Conservation (phyloP, 1,284 basidiomycete species). For the Cryptococcus wingfieldii region DNA sequence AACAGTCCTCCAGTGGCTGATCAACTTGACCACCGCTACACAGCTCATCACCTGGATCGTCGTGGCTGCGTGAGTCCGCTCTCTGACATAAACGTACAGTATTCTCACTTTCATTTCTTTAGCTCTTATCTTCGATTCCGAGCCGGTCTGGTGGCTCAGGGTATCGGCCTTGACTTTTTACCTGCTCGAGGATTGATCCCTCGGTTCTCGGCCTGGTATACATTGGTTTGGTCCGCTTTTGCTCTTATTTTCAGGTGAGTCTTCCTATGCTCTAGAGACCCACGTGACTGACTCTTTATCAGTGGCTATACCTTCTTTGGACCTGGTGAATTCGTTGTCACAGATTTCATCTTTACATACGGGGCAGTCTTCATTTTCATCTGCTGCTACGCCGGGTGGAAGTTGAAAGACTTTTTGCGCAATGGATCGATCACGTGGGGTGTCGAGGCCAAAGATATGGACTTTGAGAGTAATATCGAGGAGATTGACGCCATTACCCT, state of each 20-base stretch:
- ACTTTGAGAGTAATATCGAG: slow-evolving; percentile 21
- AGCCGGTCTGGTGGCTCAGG: slow-evolving; percentile 27
- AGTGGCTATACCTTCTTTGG: slow-evolving; percentile 29
- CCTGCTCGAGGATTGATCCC: slow-evolving; percentile 19
- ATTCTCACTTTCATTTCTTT: not conserved
- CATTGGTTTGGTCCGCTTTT: slow-evolving; percentile 25
- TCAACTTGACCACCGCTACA: slow-evolving; percentile 25
- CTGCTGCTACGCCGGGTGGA: slow-evolving; percentile 30
- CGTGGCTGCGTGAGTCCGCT: slow-evolving; percentile 14
- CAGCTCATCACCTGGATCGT: slow-evolving; percentile 29
- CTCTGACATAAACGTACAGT: not conserved
- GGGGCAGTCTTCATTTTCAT: slow-evolving; percentile 35
- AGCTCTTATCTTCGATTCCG: slow-evolving; percentile 32
- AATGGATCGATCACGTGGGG: slow-evolving; percentile 12
- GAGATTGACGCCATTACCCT: slow-evolving; percentile 23
- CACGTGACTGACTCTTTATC: not conserved
- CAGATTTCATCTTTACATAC: slow-evolving; percentile 31
- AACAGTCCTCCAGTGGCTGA: slow-evolving; percentile 33
- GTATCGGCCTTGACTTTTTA: slow-evolving; percentile 19
- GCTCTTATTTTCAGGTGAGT: slow-evolving; percentile 26
- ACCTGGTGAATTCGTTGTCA: slow-evolving; percentile 17
- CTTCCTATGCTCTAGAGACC: not conserved
- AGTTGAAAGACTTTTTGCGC: slow-evolving; percentile 17
- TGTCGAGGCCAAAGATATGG: slow-evolving; percentile 17
- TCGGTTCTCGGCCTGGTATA: slow-evolving; percentile 25